These are phyloP conservation scores for Rhynchosporium graminicola DNA, from an alignment of 2,329 filamentous ascomycete species.

Conservation along the genomic window DNA sequence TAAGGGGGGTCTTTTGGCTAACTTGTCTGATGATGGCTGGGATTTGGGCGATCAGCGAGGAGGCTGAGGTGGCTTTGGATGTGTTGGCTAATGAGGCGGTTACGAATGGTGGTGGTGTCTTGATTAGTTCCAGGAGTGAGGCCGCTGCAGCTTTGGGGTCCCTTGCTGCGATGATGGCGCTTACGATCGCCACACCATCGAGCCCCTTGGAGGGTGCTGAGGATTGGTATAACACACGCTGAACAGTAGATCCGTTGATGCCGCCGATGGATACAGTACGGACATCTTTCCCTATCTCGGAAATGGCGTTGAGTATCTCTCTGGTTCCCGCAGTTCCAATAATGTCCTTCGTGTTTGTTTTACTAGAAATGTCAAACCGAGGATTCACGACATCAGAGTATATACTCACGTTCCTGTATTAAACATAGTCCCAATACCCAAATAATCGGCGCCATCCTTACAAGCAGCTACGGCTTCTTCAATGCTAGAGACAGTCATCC, in stretches of 20 bases:
- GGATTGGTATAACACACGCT: slow-evolving; percentile 73
- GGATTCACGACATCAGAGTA: neutral
- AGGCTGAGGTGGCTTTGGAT: slow-evolving; percentile 29
- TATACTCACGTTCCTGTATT: slow-evolving; percentile 71
- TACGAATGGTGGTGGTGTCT: slow-evolving; percentile 36
- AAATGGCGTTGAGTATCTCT: slow-evolving; percentile 63
- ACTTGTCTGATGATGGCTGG: slow-evolving; percentile 59
- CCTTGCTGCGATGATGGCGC: slow-evolving; percentile 75
- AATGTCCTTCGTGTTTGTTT: slow-evolving; percentile 82
- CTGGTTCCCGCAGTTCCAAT: slow-evolving; percentile 73
- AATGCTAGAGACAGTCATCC: slow-evolving; percentile 77
- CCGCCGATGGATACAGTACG: slow-evolving; percentile 86
- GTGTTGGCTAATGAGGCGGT: slow-evolving; percentile 20
- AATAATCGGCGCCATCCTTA: slow-evolving; percentile 78
- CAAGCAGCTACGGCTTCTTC: slow-evolving; percentile 74
- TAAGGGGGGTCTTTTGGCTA: slow-evolving; percentile 66
- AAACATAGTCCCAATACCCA: slow-evolving; percentile 89
- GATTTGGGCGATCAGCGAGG: slow-evolving; percentile 31
- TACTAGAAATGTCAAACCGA: slow-evolving; percentile 50
- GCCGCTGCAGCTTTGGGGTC: slow-evolving; percentile 66
- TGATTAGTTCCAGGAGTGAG: slow-evolving; percentile 58
- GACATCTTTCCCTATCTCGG: slow-evolving; percentile 43
- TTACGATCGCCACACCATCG: slow-evolving; percentile 85
- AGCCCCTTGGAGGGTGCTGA: slow-evolving; percentile 56
- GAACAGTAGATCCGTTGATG: slow-evolving; percentile 75